Percentiles rank a stretch among this genome's conserved stretches.
Conservation (phyloP, 768 basidiomycete genomes). For the Dacryopinax spathularia region DNA sequence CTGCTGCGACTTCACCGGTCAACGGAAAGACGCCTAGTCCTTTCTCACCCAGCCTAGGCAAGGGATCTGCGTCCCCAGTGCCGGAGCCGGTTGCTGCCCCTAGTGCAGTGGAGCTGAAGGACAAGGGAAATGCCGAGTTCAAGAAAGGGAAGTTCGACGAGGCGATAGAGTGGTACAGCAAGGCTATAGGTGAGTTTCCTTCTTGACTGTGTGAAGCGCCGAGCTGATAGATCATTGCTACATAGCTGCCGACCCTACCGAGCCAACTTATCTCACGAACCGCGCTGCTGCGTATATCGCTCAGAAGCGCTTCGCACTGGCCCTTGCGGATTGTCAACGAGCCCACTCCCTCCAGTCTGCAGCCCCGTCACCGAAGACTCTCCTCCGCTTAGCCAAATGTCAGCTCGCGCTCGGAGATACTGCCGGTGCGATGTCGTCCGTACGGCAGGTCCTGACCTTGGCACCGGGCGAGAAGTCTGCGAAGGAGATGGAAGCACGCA, state of each 20-base stretch:
- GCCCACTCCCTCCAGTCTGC: slow-evolving; percentile 51
- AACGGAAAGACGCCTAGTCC: neutral
- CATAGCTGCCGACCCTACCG: slow-evolving; percentile 43
- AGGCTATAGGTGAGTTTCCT: slow-evolving; percentile 46
- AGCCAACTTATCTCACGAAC: slow-evolving; percentile 71
- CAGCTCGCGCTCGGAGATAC: slow-evolving; percentile 66
- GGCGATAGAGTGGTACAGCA: slow-evolving; percentile 60
- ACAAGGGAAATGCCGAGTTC: slow-evolving; percentile 62
- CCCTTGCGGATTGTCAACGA: slow-evolving; percentile 64
- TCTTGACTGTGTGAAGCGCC: neutral
- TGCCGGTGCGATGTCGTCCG: slow-evolving; percentile 48
- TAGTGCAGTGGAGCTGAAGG: slow-evolving; percentile 43
- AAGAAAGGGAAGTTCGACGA: slow-evolving; percentile 48
- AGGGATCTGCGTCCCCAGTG: neutral
- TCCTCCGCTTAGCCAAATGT: slow-evolving; percentile 69
- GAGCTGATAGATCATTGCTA: neutral
- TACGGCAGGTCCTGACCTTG: slow-evolving; percentile 44
- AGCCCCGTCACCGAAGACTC: slow-evolving; percentile 55
- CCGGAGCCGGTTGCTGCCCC: slow-evolving; percentile 3
- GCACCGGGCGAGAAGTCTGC: slow-evolving; percentile 51
- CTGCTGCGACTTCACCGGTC: neutral
- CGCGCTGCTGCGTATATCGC: slow-evolving; percentile 78
- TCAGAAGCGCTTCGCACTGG: slow-evolving; percentile 57
- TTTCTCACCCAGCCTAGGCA: neutral
- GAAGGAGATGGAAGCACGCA: slow-evolving; percentile 44